Evolutionary conservation across 208 protist genomes (phyloP), one percentile per base, ranked within the genome.

Genomic region (Perkinsela sp.): DNA sequence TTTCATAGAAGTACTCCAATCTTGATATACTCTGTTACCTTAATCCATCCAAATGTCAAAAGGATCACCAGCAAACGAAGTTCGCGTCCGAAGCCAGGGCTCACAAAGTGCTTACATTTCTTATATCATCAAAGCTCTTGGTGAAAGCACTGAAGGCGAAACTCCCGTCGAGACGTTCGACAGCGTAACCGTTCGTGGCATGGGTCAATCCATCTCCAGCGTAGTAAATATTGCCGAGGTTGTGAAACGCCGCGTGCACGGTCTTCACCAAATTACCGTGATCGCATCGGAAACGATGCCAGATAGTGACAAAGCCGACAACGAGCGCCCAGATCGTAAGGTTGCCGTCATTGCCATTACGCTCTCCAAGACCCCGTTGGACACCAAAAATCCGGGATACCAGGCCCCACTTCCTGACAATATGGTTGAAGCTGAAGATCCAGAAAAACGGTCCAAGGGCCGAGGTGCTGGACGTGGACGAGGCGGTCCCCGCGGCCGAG

Each of bases 221-320:
- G 84, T 79, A 68, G 84, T 93, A 67, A 90, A 89, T 78, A 86
- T 93, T 69, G 86, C 84, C 29, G 89, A 93, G 74, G 86, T 93
- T 69, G 76, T 93, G 67, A 93, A 92, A 77, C 84, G 83, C 69
- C 80, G 89, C 72, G 85, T 93, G 40, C 74, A 70, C 28, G 86
- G 86, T 29, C 80, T 93, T 15, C 86, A 93, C 77, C 89, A 93
- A 77, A 83, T 90, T 68, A 92, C 85, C 22, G 79, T 85, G 66
- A 88, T 90, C 48, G 77, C 73, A 48, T 86, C 82, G 31, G 78
- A 87, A 74, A 71, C 80, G 66, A 82, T 94, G 57, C 75, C 71
- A 48, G 89, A 92, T 72, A 84, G 86, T 80, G 85, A 89, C 69
- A 75, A 77, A 48, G 74, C 70, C 28, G 80, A 89, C 0, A 89